Evolutionary conservation across 768 basidiomycete species (phyloP).

Genomic region (Dentipellis sp.): DNA sequence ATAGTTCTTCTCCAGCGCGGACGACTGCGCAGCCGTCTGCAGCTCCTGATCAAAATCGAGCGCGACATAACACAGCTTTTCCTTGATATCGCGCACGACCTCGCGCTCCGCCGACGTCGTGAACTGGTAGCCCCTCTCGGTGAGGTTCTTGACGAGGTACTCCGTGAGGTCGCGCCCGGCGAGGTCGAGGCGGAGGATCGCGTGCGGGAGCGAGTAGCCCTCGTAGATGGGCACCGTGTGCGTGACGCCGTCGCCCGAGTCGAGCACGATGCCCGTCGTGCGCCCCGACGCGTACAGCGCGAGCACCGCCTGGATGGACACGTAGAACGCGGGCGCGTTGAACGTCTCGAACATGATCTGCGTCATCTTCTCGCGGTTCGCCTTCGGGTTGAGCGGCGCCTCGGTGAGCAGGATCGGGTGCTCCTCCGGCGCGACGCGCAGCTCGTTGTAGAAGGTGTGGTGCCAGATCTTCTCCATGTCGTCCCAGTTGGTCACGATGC

Average conservation of each 20-base stretch:
- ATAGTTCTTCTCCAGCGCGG: constrained; percentile 62
- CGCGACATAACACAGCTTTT: constrained; percentile 75
- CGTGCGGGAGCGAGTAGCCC: constrained; percentile 61
- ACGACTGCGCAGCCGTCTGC: constrained; percentile 57
- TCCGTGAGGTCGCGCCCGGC: constrained; percentile 60
- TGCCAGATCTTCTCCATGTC: constrained; percentile 75
- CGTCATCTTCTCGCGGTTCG: constrained; percentile 90
- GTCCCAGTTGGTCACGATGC: constrained; percentile 70
- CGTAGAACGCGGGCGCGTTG: constrained; percentile 89
- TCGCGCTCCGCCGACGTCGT: constrained; percentile 52
- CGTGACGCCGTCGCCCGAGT: constrained; percentile 67
- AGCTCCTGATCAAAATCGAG: constrained; percentile 69
- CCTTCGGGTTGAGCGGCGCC: constrained; percentile 89
- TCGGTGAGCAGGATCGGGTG: constrained; percentile 88
- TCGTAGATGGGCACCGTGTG: constrained; percentile 72
- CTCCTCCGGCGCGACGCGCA: constrained; percentile 80
- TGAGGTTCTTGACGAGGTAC: constrained; percentile 43
- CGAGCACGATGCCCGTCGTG: constrained; percentile 67
- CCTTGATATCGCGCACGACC: constrained; percentile 65
- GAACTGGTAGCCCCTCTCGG: constrained; percentile 57
- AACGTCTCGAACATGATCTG: constrained; percentile 98
- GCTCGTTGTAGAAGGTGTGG: constrained; percentile 81
- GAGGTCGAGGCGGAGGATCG: constrained; percentile 58
- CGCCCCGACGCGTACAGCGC: constrained; percentile 67
- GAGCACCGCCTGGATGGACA: constrained; percentile 85